These are phyloP conservation scores for Salvia splendens DNA, from an alignment of 257 asterid genomes.

Conservation along the genomic window DNA sequence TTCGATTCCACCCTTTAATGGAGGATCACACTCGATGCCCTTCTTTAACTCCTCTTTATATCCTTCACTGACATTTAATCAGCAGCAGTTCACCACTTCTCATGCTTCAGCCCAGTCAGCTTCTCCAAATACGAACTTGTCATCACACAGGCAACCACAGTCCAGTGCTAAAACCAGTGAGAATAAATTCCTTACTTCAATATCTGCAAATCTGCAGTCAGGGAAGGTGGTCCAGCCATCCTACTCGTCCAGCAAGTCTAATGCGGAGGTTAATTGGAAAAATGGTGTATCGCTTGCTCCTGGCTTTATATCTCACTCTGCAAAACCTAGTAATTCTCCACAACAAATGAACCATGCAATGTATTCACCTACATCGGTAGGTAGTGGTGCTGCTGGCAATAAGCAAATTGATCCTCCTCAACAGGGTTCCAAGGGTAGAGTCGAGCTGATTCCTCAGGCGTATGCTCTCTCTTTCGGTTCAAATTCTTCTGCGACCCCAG, in stretches of 20 bases:
- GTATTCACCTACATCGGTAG: conserved; percentile 29
- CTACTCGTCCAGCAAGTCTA: conserved; percentile 33
- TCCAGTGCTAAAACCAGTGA: conserved; percentile 29
- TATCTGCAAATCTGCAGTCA: conserved; percentile 23
- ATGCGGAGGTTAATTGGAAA: conserved; percentile 27
- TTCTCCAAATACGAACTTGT: conserved; percentile 34
- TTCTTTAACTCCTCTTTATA: conserved; percentile 41
- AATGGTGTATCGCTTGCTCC: conserved; percentile 25
- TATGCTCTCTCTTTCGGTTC: conserved; percentile 44
- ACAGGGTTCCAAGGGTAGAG: conserved; percentile 38
- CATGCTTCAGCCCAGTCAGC: conserved; percentile 33
- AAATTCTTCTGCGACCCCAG: conserved; percentile 36
- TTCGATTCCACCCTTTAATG: conserved; percentile 35
- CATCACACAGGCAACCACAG: conserved; percentile 38
- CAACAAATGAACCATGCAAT: conserved; percentile 37
- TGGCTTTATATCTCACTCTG: conserved; percentile 34
- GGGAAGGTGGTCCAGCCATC: conserved; percentile 32
- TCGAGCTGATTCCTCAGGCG: conserved; percentile 38
- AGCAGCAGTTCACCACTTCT: conserved; percentile 36
- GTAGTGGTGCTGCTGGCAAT: conserved; percentile 30
- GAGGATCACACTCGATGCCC: conserved; percentile 40
- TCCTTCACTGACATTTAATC: conserved; percentile 40
- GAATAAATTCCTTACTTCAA: conserved; percentile 28
- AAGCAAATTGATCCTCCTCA: conserved; percentile 39
- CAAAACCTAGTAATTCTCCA: conserved; percentile 26